These are phyloP conservation scores for Vigna unguiculata DNA, from an alignment of 306 rosid species.

Conservation along the genomic window DNA sequence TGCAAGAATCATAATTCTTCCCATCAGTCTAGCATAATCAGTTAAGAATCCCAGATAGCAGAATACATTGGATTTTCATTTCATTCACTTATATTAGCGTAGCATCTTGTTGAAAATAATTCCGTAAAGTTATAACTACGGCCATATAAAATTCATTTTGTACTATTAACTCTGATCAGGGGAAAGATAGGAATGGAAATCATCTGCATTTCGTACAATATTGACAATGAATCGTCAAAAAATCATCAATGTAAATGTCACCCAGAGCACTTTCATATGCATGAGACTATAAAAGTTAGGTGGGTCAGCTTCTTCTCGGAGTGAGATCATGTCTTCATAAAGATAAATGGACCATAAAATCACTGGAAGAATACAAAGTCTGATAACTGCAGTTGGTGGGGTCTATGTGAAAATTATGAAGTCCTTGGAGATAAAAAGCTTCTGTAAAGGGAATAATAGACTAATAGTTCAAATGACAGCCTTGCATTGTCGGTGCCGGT, in stretches of 20 bases:
- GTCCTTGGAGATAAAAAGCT: constrained; percentile 55
- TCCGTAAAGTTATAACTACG: background rate
- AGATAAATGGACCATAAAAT: constrained; percentile 29
- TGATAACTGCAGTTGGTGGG: constrained; percentile 51
- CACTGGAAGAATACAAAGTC: constrained; percentile 38
- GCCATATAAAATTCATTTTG: background rate
- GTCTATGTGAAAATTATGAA: constrained; percentile 54
- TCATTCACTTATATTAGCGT: background rate
- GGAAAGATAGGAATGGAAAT: constrained; percentile 1
- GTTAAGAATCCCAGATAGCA: background rate
- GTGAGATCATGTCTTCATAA: constrained; percentile 30
- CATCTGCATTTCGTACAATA: background rate
- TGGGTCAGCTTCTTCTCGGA: constrained; percentile 37
- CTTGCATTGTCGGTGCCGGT: constrained; percentile 58
- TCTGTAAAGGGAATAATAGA: constrained; percentile 46
- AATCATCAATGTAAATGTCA: constrained; percentile 21
- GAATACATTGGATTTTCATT: background rate
- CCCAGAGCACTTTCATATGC: constrained; percentile 1
- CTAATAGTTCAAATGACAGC: constrained; percentile 54
- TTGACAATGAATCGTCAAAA: background rate
- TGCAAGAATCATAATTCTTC: constrained; percentile 20
- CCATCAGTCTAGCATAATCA: background rate
- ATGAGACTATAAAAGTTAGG: constrained; percentile 22
- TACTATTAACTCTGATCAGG: background rate
- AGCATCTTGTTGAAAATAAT: background rate